Evolutionary conservation across 306 rosid species (phyloP), one percentile per base, ranked within the genome.

Genomic region (Ceratonia siliqua): DNA sequence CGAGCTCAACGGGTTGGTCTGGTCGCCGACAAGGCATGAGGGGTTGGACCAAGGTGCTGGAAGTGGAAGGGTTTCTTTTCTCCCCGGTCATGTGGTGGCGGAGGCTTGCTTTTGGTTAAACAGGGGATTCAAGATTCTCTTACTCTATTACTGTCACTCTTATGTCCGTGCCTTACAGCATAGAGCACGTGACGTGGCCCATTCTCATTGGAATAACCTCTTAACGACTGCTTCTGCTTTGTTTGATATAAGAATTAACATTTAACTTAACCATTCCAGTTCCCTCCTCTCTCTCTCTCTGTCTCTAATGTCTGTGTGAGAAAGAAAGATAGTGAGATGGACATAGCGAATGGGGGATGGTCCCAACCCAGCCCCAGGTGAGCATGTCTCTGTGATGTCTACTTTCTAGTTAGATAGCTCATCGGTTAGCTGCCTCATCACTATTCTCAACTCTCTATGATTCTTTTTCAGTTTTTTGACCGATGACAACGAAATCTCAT

Each of bases 151-250:
- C 79, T 38, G 78, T 59, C 78, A 83, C 76, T 49, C 28, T 62
- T 50, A 62, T 17, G 75, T 28, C 68, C 64, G 61, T 30, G 64
- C 81, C 77, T 88, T 88, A 81, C 90, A 86, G 85, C 49, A n/a
- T 12, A 57, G 63, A 55, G 33, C 2, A 25, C 48, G 8, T 84
- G 82, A 86, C 70, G 86, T 86, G 93, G 71, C 75, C 17, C 5
- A 21, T 15, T 25, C 2, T 70, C 27, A 75, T 84, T 81, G 86
- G 78, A 22, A 4, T 15, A 17, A 25, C 33, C 39, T 20, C 36
- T 61, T 68, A 42, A 38, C 5, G 46, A 71, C 41, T n/a, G 33
- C 80, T 14, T 43, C 18, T 4, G 14, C 62, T 33, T 71, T 9
- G 14, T 10, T 6, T 41, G 35, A 61, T 7, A 39, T 39, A 39